These are phyloP conservation scores for Fusarium tricinctum DNA, from an alignment of 2,329 filamentous ascomycete species.

Conservation along the genomic window DNA sequence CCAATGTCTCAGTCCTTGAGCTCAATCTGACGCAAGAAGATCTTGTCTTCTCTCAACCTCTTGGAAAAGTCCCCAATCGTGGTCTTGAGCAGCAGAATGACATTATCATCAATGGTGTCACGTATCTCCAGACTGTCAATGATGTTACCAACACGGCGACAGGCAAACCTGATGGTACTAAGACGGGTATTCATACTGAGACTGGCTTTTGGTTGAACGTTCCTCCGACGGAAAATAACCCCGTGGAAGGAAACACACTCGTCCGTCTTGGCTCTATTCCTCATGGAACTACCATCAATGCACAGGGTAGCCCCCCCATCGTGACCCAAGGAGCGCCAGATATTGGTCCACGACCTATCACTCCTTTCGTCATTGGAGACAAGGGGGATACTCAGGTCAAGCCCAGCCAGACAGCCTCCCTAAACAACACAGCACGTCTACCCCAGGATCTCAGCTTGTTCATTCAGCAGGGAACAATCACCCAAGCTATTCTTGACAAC, in stretches of 20 bases:
- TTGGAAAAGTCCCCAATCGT: constrained; percentile 12
- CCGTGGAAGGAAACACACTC: constrained; percentile 5
- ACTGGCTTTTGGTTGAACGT: constrained; percentile 20
- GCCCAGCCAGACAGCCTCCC: not conserved
- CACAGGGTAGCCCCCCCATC: not conserved
- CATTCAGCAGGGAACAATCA: constrained; percentile 7
- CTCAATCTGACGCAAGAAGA: constrained; percentile 10
- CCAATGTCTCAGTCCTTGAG: constrained; percentile 17
- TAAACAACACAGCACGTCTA: constrained; percentile 3
- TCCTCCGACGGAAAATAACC: constrained; percentile 6
- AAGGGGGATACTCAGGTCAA: not conserved
- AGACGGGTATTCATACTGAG: constrained; percentile 16
- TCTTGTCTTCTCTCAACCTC: not conserved
- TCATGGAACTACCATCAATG: constrained; percentile 20
- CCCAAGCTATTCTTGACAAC: constrained; percentile 9
- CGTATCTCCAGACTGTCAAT: constrained; percentile 20
- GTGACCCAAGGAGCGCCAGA: not conserved
- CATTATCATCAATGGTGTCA: constrained; percentile 13
- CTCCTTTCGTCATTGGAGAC: constrained; percentile 8
- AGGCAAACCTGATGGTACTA: not conserved
- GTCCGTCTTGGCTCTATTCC: constrained; percentile 14
- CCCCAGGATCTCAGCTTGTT: constrained; percentile 9
- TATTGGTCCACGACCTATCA: not conserved
- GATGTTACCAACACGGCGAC: constrained; percentile 17
- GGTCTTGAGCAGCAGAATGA: constrained; percentile 17